phyloP scores from a whole-genome alignment of 2,329 filamentous ascomycete species.

The Colletotrichum sp. region DNA sequence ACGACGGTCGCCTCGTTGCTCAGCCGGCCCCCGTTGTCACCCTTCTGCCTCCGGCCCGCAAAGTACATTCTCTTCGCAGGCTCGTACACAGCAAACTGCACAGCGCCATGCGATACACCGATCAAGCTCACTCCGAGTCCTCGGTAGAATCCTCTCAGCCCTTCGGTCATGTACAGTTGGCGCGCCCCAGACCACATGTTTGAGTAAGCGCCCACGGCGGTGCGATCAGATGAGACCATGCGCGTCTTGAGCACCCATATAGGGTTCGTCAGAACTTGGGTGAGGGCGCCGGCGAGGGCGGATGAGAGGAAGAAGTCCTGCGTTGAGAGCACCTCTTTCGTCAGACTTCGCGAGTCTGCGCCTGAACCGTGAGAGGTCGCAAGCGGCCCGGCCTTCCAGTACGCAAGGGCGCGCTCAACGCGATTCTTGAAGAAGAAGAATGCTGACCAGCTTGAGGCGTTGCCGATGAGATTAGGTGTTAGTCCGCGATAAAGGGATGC shows the following conservation, averaged over 20 bases:
- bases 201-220: conserved; percentile 78
- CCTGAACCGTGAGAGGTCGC: neutral
- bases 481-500: conserved; percentile 86
- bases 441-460: conserved; percentile 86
- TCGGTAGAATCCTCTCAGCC: conserved; percentile 82
- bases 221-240: conserved; percentile 86
- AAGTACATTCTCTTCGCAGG: conserved; percentile 64
- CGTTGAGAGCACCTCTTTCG: conserved; percentile 53
- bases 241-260: conserved; percentile 99
- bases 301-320: conserved; percentile 84
- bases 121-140: conserved; percentile 83
- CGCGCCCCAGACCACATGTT: conserved; percentile 74
- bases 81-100: conserved; percentile 97
- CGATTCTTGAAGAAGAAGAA: conserved; percentile 83
- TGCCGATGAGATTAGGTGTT: conserved; percentile 88
- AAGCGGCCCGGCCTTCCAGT: conserved; percentile 31
- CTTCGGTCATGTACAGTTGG: conserved; percentile 74
- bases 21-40: conserved; percentile 43
- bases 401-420: conserved; percentile 52
- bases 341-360: conserved; percentile 22
- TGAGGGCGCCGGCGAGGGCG: conserved; percentile 72
- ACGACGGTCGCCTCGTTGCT: conserved; percentile 79
- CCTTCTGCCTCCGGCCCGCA: conserved; percentile 37
- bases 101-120: conserved; percentile 88
- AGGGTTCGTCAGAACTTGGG: conserved; percentile 87